Evolutionary conservation across 768 basidiomycete genomes (phyloP).

Genomic region (Peribolospora baueri): DNA sequence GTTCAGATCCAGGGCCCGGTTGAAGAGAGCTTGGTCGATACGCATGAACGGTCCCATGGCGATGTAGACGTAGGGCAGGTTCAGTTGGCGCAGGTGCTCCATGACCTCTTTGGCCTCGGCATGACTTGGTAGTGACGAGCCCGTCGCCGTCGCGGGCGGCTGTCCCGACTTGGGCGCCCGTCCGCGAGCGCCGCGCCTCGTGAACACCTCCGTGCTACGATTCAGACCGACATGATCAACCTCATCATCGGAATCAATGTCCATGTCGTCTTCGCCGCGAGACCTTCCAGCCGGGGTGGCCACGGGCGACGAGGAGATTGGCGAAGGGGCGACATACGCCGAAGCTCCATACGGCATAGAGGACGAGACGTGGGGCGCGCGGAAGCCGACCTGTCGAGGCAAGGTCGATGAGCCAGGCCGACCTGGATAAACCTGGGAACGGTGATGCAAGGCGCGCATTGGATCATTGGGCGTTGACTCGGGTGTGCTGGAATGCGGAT

Average conservation of each 20-base stretch:
- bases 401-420: background rate
- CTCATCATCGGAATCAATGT: conserved; percentile 3
- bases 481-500: background rate
- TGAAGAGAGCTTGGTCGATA: too few species aligned
- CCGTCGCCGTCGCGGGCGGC: too few species aligned
- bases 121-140: too few species aligned
- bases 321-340: background rate
- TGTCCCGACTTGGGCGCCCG: too few species aligned
- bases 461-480: too few species aligned
- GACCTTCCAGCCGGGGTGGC: background rate
- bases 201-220: too few species aligned
- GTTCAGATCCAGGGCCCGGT: too few species aligned
- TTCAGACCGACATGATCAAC: background rate
- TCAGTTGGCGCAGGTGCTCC: too few species aligned
- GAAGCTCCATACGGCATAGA: background rate
- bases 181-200: too few species aligned
- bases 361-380: conserved; percentile 1
- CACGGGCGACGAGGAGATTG: background rate
- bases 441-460: background rate
- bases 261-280: conserved; percentile 9
- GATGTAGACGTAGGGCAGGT: too few species aligned
- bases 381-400: background rate
- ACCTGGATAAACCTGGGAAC: background rate
- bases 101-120: too few species aligned
- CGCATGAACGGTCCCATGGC: too few species aligned